Conservation (phyloP, 2,329 filamentous ascomycete genomes). For the Xylariaceae sp. region DNA sequence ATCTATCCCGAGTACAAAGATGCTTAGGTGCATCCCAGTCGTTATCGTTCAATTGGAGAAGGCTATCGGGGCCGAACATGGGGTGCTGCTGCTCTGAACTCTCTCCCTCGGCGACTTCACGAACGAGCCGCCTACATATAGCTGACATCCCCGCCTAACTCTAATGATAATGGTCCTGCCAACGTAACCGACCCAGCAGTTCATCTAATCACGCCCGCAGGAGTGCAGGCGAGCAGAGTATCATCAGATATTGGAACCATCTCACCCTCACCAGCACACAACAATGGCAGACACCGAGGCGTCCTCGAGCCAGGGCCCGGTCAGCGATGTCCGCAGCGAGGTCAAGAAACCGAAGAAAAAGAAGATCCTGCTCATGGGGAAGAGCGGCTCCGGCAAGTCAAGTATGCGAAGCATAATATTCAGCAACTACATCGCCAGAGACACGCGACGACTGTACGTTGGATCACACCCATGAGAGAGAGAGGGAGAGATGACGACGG, state of each 20-base stretch:
- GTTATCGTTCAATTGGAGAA: too few relatives aligned
- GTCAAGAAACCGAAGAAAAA: slow-evolving; percentile 74
- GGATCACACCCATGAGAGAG: background rate
- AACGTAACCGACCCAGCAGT: background rate
- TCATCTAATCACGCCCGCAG: background rate
- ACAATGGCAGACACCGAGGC: slow-evolving; percentile 31
- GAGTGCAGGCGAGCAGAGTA: background rate
- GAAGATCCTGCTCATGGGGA: slow-evolving; percentile 87
- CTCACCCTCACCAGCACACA: background rate
- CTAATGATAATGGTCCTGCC: too few relatives aligned
- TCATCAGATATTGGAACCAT: slow-evolving; percentile 23
- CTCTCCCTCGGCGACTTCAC: too few relatives aligned
- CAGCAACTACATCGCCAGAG: slow-evolving; percentile 96
- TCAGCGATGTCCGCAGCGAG: slow-evolving; percentile 43
- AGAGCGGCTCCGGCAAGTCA: slow-evolving; percentile 94
- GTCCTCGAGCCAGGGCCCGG: slow-evolving; percentile 27
- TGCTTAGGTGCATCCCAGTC: too few relatives aligned
- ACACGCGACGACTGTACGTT: slow-evolving; percentile 76
- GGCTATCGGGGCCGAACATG: too few relatives aligned
- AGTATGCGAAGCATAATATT: slow-evolving; percentile 99
- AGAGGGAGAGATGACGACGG: background rate
- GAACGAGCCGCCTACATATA: too few relatives aligned
- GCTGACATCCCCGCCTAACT: background rate
- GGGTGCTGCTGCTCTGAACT: too few relatives aligned
- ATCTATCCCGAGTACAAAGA: too few relatives aligned